These are phyloP conservation scores for Crotalaria pallida DNA, from an alignment of 306 rosid genomes.

Conservation along the genomic window DNA sequence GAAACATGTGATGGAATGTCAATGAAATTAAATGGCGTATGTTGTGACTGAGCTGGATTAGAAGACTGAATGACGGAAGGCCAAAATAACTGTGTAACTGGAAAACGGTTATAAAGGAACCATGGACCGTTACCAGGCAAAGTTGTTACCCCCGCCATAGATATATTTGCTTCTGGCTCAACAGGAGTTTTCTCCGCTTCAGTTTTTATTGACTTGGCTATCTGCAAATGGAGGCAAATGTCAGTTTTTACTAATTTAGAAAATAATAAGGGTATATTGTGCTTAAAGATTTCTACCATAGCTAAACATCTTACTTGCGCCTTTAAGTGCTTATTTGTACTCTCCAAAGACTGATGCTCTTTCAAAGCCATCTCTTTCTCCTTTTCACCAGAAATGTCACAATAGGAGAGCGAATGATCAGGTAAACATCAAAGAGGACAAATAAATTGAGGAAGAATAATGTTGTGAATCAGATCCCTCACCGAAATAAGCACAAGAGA, in stretches of 20 bases:
- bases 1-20: conserved; percentile 44
- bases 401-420: conserved; percentile 13
- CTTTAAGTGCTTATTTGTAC: conserved; percentile 66
- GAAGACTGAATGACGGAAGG: conserved; percentile 55
- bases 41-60: conserved; percentile 45
- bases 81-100: conserved; percentile 63
- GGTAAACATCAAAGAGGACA: conserved; percentile 15
- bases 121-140: conserved; percentile 46
- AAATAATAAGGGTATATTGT: conserved; percentile 7
- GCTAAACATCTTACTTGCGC: conserved; percentile 52
- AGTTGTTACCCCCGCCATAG: conserved; percentile 33
- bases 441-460: conserved; percentile 10
- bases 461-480: conserved; percentile 6
- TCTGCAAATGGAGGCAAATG: conserved; percentile 45
- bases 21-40: conserved; percentile 33
- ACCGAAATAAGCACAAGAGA: neutral
- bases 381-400: conserved; percentile 45
- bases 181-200: conserved; percentile 43
- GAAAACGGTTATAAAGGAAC: conserved; percentile 55
- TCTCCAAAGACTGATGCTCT: conserved; percentile 71
- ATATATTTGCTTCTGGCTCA: conserved; percentile 32
- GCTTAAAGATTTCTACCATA: conserved; percentile 12
- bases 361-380: conserved; percentile 74
- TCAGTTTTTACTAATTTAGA: conserved; percentile 8
- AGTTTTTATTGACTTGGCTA: conserved; percentile 43